These are phyloP conservation scores for Fonsecaea monophora DNA, from an alignment of 2,329 filamentous ascomycete species.

Conservation along the genomic window DNA sequence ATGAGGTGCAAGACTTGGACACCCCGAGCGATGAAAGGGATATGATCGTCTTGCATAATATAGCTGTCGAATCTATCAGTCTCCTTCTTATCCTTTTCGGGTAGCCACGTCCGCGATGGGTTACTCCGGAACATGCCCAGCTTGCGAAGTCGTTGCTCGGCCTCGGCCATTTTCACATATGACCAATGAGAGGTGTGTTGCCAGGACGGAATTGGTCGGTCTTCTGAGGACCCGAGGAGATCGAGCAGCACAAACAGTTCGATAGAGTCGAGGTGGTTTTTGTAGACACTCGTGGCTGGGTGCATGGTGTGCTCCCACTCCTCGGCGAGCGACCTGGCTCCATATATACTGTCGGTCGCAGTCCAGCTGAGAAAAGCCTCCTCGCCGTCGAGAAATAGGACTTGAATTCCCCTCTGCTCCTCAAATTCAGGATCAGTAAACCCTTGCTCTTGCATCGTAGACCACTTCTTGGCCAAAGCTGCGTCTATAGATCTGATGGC, in stretches of 20 bases:
- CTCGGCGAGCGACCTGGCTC: slow-evolving; percentile 79
- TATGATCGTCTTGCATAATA: slow-evolving; percentile 82
- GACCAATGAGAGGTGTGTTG: slow-evolving; percentile 94
- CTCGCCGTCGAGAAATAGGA: slow-evolving; percentile 89
- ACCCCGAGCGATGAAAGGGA: slow-evolving; percentile 86
- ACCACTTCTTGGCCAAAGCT: slow-evolving; percentile 83
- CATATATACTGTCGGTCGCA: slow-evolving; percentile 83
- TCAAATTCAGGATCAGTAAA: slow-evolving; percentile 61
- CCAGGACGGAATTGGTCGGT: slow-evolving; percentile 80
- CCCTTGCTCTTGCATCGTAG: slow-evolving; percentile 68
- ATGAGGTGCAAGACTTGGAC: slow-evolving; percentile 92
- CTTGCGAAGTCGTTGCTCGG: slow-evolving; percentile 76
- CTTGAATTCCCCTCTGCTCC: slow-evolving; percentile 82
- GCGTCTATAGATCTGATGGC: slow-evolving; percentile 79
- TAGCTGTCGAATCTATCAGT: slow-evolving; percentile 55
- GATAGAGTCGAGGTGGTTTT: slow-evolving; percentile 77
- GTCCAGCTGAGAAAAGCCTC: slow-evolving; percentile 88
- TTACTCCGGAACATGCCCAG: slow-evolving; percentile 71
- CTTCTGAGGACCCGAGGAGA: slow-evolving; percentile 71
- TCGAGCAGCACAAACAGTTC: slow-evolving; percentile 91
- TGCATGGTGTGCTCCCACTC: slow-evolving; percentile 77
- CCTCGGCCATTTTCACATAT: slow-evolving; percentile 74
- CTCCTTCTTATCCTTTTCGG: slow-evolving; percentile 43
- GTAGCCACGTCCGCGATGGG: slow-evolving; percentile 41
- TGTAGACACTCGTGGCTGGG: slow-evolving; percentile 74